A percentile compares a stretch with the other conserved stretches of the same genome.
phyloP scores from a whole-genome alignment of 768 basidiomycete species.

The Crassisporium funariophilum region DNA sequence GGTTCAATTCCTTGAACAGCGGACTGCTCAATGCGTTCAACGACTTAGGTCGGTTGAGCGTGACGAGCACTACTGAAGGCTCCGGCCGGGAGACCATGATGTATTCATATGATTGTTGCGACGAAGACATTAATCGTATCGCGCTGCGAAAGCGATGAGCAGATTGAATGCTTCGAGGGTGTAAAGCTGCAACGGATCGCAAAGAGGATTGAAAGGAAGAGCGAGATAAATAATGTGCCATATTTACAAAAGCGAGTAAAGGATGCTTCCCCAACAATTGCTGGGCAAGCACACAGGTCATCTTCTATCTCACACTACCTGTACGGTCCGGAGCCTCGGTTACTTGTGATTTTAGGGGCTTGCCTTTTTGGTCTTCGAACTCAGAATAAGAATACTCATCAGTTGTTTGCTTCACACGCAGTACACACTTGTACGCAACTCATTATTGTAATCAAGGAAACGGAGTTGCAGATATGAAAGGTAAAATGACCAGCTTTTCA shows the following conservation, averaged over 20 bases:
- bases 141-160: slow-evolving; percentile 6
- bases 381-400: too few species aligned
- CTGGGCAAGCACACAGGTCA: too few species aligned
- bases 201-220: slow-evolving; percentile 13
- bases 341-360: not conserved
- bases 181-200: slow-evolving; percentile 6
- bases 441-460: slow-evolving; percentile 10
- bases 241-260: too few species aligned
- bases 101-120: slow-evolving; percentile 50
- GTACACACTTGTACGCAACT: not conserved
- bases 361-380: too few species aligned
- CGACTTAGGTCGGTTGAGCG: slow-evolving; percentile 87
- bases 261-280: too few species aligned
- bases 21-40: slow-evolving; percentile 86
- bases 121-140: slow-evolving; percentile 53
- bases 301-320: not conserved
- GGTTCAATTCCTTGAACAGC: slow-evolving; percentile 81
- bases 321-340: slow-evolving; percentile 1
- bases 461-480: slow-evolving; percentile 31
- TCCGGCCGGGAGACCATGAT: slow-evolving; percentile 72
- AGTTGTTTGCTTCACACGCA: too few species aligned
- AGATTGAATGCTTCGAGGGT: slow-evolving; percentile 6
- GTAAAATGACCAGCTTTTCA: slow-evolving; percentile 51
- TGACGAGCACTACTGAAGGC: slow-evolving; percentile 74
- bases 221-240: slow-evolving; percentile 23